Evolutionary conservation across 805 yeast species (phyloP).

Genomic region (Ogataea nitratoaversa): DNA sequence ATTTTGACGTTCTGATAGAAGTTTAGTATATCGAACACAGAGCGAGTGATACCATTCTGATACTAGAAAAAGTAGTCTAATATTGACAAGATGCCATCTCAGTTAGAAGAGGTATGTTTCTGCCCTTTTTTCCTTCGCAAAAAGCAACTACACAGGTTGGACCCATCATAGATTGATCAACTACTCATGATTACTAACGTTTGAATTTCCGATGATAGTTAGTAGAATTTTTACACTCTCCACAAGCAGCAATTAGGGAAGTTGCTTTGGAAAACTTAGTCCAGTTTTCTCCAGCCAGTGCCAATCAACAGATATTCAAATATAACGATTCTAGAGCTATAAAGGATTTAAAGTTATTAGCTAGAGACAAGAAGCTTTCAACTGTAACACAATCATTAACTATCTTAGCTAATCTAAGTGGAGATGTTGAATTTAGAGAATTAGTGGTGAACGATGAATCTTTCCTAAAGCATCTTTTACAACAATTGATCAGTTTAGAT

Average conservation of each 20-base stretch:
- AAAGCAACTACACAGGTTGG: too few species aligned
- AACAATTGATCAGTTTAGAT: slow-evolving; percentile 47
- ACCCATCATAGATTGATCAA: too few species aligned
- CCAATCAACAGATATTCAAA: slow-evolving; percentile 53
- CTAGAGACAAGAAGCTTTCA: slow-evolving; percentile 49
- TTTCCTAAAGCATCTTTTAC: slow-evolving; percentile 46
- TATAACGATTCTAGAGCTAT: slow-evolving; percentile 69
- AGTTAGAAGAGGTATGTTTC: slow-evolving; percentile 48
- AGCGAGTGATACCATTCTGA: too few species aligned
- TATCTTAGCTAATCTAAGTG: slow-evolving; percentile 79
- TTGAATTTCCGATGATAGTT: slow-evolving; percentile 42
- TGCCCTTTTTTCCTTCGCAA: too few species aligned
- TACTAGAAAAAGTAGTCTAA: too few species aligned
- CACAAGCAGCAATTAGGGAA: slow-evolving; percentile 72
- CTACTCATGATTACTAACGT: too few species aligned
- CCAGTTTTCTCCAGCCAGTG: slow-evolving; percentile 71
- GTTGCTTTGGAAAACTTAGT: slow-evolving; percentile 83
- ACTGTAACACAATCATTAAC: slow-evolving; percentile 68
- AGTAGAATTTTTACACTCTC: slow-evolving; percentile 77
- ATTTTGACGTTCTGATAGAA: too few species aligned
- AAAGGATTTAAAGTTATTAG: slow-evolving; percentile 60
- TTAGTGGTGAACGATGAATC: slow-evolving; percentile 60
- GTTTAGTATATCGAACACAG: too few species aligned
- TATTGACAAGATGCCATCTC: slow-evolving; percentile 43
- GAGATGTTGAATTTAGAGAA: slow-evolving; percentile 57